Evolutionary conservation across 2,329 filamentous ascomycete genomes (phyloP).

Genomic region (Arthrobotrys sphaeroides): DNA sequence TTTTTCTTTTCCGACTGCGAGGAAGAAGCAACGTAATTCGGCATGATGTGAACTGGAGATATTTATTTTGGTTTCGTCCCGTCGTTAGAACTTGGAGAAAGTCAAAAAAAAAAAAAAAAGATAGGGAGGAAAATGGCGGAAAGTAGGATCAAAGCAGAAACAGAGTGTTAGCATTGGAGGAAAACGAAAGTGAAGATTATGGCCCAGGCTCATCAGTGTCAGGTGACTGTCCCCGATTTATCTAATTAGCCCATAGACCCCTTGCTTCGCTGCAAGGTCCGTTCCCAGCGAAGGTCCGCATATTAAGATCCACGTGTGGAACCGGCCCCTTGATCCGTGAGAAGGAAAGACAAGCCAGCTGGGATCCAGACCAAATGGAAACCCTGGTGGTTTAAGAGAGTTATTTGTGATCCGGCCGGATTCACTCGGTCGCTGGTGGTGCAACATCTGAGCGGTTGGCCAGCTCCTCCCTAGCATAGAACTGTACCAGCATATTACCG

Average conservation of each 20-base stretch:
- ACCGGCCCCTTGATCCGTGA: conserved; percentile 14
- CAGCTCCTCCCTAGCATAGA: conserved; percentile 91
- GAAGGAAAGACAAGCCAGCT: conserved; percentile 1
- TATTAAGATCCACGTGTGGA: conserved; percentile 31
- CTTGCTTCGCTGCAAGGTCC: conserved; percentile 20
- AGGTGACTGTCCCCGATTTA: conserved; percentile 8
- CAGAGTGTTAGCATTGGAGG: conserved; percentile 33
- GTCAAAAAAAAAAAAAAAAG: conserved; percentile 23
- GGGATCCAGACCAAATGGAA: background rate
- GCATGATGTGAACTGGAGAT: conserved; percentile 5
- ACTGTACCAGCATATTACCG: conserved; percentile 97
- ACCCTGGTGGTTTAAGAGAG: background rate
- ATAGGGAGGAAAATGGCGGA: background rate
- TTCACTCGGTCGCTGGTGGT: conserved; percentile 30
- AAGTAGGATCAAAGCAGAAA: background rate
- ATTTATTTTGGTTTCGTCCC: conserved; percentile 43
- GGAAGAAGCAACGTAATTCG: conserved; percentile 9
- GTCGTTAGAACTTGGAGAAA: conserved; percentile 42
- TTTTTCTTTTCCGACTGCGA: conserved; percentile 11
- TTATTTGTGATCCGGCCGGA: background rate
- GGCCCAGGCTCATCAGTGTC: conserved; percentile 27
- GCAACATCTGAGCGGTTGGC: conserved; percentile 65
- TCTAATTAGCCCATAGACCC: conserved; percentile 36
- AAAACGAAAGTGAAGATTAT: conserved; percentile 9
- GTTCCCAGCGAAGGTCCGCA: conserved; percentile 25